phyloP scores from a whole-genome alignment of 2,329 filamentous ascomycete species.

The Chalaropsis ovoidea region DNA sequence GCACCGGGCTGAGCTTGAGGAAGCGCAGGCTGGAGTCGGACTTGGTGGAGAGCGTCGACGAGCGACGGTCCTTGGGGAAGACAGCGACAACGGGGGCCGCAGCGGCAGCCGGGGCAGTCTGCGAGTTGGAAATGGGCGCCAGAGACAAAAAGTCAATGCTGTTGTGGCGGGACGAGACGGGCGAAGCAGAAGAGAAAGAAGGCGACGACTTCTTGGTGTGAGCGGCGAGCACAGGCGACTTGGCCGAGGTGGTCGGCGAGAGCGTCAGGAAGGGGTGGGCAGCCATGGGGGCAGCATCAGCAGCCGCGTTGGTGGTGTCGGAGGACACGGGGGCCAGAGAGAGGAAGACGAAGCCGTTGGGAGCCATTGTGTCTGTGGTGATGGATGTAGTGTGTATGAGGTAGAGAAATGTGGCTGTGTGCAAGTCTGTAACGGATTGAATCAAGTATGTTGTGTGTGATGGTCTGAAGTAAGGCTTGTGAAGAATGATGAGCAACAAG shows the following conservation, averaged over 20 bases:
- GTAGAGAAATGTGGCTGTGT: not conserved
- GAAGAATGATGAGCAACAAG: not conserved
- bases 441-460: not conserved
- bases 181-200: conserved; percentile 10
- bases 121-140: conserved; percentile 18
- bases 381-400: not conserved
- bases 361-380: conserved; percentile 18
- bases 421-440: not conserved
- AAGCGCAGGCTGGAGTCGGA: conserved; percentile 39
- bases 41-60: conserved; percentile 41
- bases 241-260: conserved; percentile 48
- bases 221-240: conserved; percentile 41
- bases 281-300: conserved; percentile 2
- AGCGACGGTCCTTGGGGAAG: conserved; percentile 37
- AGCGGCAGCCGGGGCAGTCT: not conserved
- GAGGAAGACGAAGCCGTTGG: conserved; percentile 22
- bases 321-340: conserved; percentile 23
- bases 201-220: conserved; percentile 20
- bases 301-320: not conserved
- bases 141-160: conserved; percentile 27
- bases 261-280: conserved; percentile 43
- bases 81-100: conserved; percentile 28
- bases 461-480: not conserved
- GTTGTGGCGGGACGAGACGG: conserved; percentile 28
- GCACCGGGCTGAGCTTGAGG: conserved; percentile 55